A percentile compares a stretch with the other conserved stretches of the same genome.
Conservation (phyloP, 1,284 basidiomycete species). For the Naganishia cerealis region DNA sequence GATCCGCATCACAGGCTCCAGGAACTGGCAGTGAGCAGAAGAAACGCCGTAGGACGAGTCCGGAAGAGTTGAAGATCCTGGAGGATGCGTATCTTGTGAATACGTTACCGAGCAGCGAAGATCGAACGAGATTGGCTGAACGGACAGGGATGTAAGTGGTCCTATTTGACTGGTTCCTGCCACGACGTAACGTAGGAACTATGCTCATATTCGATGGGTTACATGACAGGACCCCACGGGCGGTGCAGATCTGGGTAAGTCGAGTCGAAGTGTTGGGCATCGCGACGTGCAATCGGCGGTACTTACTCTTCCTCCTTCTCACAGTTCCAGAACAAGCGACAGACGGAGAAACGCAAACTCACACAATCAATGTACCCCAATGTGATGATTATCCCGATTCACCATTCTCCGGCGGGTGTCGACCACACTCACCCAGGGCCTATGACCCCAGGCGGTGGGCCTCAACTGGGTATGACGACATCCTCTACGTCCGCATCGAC, state of each 20-base stretch:
- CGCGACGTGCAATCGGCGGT: not conserved
- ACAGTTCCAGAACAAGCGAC: conserved; percentile 40
- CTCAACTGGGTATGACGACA: not conserved
- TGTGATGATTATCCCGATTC: conserved; percentile 34
- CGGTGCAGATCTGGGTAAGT: conserved; percentile 39
- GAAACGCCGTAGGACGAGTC: conserved; percentile 34
- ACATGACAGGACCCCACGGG: conserved; percentile 26
- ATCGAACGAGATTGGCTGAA: conserved; percentile 33
- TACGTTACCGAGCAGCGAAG: conserved; percentile 33
- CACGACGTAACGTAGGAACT: not conserved
- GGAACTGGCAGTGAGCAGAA: conserved; percentile 20
- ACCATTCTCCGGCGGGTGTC: conserved; percentile 3
- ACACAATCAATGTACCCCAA: conserved; percentile 31
- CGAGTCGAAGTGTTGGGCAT: not conserved
- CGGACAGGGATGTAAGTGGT: conserved; percentile 34
- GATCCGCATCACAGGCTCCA: not conserved
- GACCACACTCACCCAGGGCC: not conserved
- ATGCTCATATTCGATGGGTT: not conserved
- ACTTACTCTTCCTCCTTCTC: not conserved
- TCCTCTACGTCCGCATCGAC: not conserved
- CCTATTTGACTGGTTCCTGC: too few relatives aligned
- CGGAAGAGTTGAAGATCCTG: conserved; percentile 35
- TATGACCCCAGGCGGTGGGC: not conserved
- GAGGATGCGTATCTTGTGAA: conserved; percentile 36
- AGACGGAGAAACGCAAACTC: conserved; percentile 37